Evolutionary conservation across 169 alveolate genomes (phyloP).

Genomic region (Plasmodium knowlesi): DNA sequence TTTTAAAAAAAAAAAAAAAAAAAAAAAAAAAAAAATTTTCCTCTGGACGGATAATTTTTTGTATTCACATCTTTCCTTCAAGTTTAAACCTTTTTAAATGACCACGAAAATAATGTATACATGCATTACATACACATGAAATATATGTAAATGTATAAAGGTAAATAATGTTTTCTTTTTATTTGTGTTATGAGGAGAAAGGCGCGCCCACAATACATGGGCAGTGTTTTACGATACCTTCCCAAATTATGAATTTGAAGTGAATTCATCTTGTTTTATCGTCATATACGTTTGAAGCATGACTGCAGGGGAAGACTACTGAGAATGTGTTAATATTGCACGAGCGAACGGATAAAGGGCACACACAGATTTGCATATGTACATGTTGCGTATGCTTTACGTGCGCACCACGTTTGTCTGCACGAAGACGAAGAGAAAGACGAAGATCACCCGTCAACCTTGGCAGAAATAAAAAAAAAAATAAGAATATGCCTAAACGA

Average conservation of each 20-base stretch:
- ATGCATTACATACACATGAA: background rate
- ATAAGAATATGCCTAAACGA: conserved; percentile 49
- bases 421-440: background rate
- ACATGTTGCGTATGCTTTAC: background rate
- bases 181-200: background rate
- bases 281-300: background rate
- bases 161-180: conserved; percentile 2
- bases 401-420: background rate
- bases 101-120: background rate
- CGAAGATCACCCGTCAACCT: background rate
- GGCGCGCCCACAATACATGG: background rate
- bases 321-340: background rate
- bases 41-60: background rate
- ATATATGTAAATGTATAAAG: background rate
- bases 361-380: background rate
- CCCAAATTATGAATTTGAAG: conserved; percentile 12
- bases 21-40: background rate
- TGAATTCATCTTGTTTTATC: background rate
- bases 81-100: background rate
- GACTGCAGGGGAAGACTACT: background rate
- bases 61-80: background rate
- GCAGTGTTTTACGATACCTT: background rate
- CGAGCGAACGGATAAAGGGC: background rate
- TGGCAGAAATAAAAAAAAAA: conserved; percentile 7
- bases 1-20: background rate